These are phyloP conservation scores for Leucocoprinus birnbaumii DNA, from an alignment of 768 basidiomycete species.

Conservation along the genomic window DNA sequence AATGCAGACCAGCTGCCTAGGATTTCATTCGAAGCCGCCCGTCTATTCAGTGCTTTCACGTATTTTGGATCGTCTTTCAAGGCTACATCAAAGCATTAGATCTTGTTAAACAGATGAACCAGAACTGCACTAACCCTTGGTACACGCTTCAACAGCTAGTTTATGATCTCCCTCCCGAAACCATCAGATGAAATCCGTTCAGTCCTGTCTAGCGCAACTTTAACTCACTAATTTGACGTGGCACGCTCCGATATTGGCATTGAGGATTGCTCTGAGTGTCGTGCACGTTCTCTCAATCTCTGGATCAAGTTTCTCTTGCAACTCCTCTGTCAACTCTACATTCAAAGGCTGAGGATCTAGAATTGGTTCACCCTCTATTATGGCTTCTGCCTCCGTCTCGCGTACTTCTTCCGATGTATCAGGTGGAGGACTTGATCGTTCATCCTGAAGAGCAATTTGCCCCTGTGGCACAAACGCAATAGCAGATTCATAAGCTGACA, in stretches of 20 bases:
- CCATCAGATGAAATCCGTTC: constrained; percentile 6
- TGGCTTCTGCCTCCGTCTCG: constrained; percentile 12
- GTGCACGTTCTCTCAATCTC: constrained; percentile 23
- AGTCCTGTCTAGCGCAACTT: background rate
- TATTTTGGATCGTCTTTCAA: constrained; percentile 85
- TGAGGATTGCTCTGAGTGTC: constrained; percentile 56
- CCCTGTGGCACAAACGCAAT: constrained; percentile 64
- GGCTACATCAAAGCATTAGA: constrained; percentile 40
- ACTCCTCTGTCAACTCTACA: background rate
- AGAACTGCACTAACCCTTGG: constrained; percentile 54
- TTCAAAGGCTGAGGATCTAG: constrained; percentile 11
- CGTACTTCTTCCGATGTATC: too few relatives aligned
- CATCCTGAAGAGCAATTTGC: constrained; percentile 14
- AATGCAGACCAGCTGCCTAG: constrained; percentile 84
- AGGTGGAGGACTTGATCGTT: background rate
- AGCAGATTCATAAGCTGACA: constrained; percentile 66
- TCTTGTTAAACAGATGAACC: background rate
- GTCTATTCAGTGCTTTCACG: constrained; percentile 82
- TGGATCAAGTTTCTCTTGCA: constrained; percentile 10
- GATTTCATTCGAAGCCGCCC: constrained; percentile 83
- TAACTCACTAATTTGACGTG: constrained; percentile 68
- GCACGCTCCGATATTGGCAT: constrained; percentile 90
- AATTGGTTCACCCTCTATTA: constrained; percentile 17
- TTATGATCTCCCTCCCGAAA: constrained; percentile 66
- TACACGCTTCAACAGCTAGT: constrained; percentile 77